Evolutionary conservation across 2,329 filamentous ascomycete species (phyloP), one percentile per base, ranked within the genome.

Genomic region (Beauveria sp.): DNA sequence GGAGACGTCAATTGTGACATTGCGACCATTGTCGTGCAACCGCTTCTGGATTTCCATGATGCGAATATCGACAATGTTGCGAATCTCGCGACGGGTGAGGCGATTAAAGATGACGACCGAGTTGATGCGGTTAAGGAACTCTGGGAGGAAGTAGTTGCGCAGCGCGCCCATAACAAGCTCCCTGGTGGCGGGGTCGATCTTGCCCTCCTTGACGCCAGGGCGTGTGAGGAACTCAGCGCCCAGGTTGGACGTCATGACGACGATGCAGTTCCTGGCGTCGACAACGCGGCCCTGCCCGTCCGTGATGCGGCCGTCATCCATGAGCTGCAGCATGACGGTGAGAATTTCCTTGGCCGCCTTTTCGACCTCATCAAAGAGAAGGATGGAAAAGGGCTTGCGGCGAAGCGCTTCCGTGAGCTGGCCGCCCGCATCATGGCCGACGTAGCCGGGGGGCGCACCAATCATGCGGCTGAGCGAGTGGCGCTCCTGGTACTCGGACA

Each of bases 401-500:
- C 94, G 91, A 22, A 99, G 87, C 28, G 90, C 90, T 77, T 99
- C 94, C 0, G 94, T 99, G 59, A 99, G 84, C 73, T 99, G 94
- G 58, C 94, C 94, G 67, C 94, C 94, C 37, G 94, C 86, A 70
- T 99, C 94, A 72, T 99, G 93, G 18, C 94, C 94, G 63, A 99
- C 92, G 67, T 99, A 99, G 65, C 94, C 94, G 5, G 94, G 94
- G 22, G 94, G 94, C 22, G 94, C 92, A 72, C 94, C 94, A 68
- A 99, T 99, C 91, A 99, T 97, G 63, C 94, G 87, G 72, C 91
- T 96, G 16, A 99, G 84, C 0, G 93, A 89, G 73, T 99, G 94
- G 5, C 93, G 88, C 76, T 99, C 94, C 75, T 99, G 96, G 75
- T 99, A 99, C 76, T 99, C 94, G 5, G 93, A 97, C 94, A 99